Evolutionary conservation across 768 basidiomycete species (phyloP), one percentile per base, ranked within the genome.

Genomic region (Rhodotorula kratochvilovae): DNA sequence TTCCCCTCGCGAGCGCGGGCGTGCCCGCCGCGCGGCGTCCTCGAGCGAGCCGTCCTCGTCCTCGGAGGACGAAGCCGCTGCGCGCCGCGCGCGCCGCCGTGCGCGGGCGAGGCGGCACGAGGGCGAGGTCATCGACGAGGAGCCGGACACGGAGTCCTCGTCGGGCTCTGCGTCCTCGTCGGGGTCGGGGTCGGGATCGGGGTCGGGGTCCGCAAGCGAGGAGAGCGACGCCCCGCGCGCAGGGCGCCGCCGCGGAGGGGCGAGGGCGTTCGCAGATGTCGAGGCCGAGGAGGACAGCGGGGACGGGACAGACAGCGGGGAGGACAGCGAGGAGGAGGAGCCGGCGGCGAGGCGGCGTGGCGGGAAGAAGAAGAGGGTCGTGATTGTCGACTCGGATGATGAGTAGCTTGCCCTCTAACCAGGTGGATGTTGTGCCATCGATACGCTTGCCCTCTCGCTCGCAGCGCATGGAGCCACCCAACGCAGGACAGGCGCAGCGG

Each of bases 121-220:
- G 39, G 61, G 67, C 27, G 61, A 63, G 42, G 61, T 58, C 43
- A 63, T 63, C 46, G 67, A 68, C 55, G 42, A 31, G 29, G 68
- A 46, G 6, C n/a, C 23, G 45, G 60, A 70, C 43, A 61, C 31
- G 19, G 39, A 51, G 39, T 43, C 39, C 23, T 29, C 8, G 54
- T 57, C 36, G 27, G 39, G 27, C n/a, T 6, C 6, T 13, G 39
- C 39, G 13, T 39, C 39, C 39, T 39, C 39, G 39, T 62, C 67
- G 17, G 42, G n/a, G 3, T 61, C 39, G 5, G 58, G 25, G 6
- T 39, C 27, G 57, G n/a, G n/a, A n/a, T 62, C 67, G 17, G 42
- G n/a, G 3, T 61, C 39, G 5, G 58, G 25, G 6, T 39, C 27
- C 48, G 55, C 2, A 1, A 31, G 29, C 33, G 35, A 55, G 5